Evolutionary conservation across 257 asterid genomes (phyloP).

Genomic region (Rhazya stricta): DNA sequence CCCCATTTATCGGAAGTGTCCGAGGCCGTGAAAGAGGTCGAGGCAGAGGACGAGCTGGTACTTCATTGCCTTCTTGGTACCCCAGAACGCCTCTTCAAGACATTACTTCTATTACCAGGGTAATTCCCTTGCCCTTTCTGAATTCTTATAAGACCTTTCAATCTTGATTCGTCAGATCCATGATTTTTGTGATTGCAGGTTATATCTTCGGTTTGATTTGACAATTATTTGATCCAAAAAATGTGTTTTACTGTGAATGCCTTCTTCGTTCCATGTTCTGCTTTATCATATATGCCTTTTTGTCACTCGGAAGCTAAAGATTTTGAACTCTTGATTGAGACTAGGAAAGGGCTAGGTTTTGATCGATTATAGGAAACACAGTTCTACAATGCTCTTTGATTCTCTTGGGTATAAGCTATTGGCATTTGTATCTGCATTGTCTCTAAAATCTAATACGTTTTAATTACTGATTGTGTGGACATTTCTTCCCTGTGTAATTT

Average conservation of each 20-base stretch:
- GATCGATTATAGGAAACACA: too few relatives aligned
- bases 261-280: background rate
- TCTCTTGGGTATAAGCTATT: background rate
- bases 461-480: background rate
- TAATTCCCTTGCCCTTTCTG: conserved; percentile 19
- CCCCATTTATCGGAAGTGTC: conserved; percentile 36
- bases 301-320: too few relatives aligned
- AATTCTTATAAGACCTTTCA: too few relatives aligned
- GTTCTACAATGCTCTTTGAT: background rate
- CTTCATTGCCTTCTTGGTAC: conserved; percentile 60
- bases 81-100: conserved; percentile 65
- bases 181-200: background rate
- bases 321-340: background rate
- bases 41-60: conserved; percentile 37
- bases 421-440: background rate
- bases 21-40: conserved; percentile 34
- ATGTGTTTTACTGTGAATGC: background rate
- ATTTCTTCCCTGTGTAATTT: background rate
- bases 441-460: background rate
- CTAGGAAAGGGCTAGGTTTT: background rate
- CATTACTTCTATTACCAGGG: conserved; percentile 54
- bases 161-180: background rate
- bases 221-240: background rate
- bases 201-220: background rate
- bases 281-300: background rate